Base-by-base conservation (phyloP, 768 basidiomycete genomes). In the Macrolepiota dolichaula region DNA sequence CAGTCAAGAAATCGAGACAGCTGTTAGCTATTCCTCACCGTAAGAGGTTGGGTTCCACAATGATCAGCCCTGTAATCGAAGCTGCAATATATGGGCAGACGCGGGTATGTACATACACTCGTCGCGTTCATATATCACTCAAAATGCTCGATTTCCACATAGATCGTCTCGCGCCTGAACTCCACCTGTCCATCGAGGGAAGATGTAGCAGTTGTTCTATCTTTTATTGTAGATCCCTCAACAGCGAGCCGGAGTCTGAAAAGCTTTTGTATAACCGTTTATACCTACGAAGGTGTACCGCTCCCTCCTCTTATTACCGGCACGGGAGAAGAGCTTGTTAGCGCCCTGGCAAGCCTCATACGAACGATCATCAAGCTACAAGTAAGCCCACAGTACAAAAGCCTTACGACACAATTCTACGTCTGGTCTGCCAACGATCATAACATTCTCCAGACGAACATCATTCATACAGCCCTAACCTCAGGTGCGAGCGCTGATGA, bases 191-290 rank as follows among this genome's bases (percentile, higher is more conserved):
- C 82, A 6, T 70, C 67, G 10, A 59, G 65, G 36, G 82, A 83
- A 65, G 82, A 82, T 54, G 71, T 81, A 24, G 73, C 80, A 0
- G 64, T 81, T 11, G 58, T 79, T n/a, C 64, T 82, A 37, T 80
- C 80, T 2, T 62, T 82, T 40, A 64, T 82, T 40, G 69, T 70
- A 36, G 79, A 82, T 63, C 78, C 78, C 0, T 70, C 79, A 0
- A 72, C 74, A 0, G 64, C 75, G 24, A 60, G 62, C 32, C 50
- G 57, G n/a, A 61, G 66, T 17, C 70, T 80, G 1, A 74, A 71
- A 42, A 69, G 67, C 42, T 83, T 79, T 57, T 75, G 70, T 61
- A 67, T 78, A 9, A 74, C 75, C 22, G 57, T 71, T 51, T 66
- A 75, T 68, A 63, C 73, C 72, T 40, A 58, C 61, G 37, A 61